Conservation (phyloP, 305 asterid genomes). For the Ruellia speciosa region DNA sequence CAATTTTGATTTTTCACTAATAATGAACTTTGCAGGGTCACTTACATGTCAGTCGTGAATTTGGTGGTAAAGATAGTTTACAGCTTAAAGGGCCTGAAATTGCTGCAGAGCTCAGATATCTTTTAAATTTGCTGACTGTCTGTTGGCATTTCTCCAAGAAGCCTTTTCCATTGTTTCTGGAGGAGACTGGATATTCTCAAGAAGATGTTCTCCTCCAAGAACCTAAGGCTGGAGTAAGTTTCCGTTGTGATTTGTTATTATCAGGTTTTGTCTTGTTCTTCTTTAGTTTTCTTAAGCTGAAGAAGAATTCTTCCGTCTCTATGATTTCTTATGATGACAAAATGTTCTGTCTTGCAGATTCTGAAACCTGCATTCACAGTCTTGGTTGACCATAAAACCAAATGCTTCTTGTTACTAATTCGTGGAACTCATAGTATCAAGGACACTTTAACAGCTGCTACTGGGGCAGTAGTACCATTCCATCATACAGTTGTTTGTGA, state of each 20-base stretch:
- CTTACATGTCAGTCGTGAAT: slow-evolving; percentile 63
- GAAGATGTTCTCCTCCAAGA: slow-evolving; percentile 89
- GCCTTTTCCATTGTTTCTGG: slow-evolving; percentile 68
- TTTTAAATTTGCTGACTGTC: slow-evolving; percentile 64
- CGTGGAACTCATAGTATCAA: slow-evolving; percentile 97
- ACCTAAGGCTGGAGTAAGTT: slow-evolving; percentile 96
- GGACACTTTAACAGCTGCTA: slow-evolving; percentile 93
- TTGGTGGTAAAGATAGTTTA: slow-evolving; percentile 67
- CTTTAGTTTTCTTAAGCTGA: slow-evolving; percentile 5
- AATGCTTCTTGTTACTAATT: slow-evolving; percentile 57
- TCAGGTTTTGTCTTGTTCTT: not conserved
- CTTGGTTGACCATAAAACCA: slow-evolving; percentile 61
- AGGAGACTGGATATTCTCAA: slow-evolving; percentile 77
- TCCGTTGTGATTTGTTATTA: slow-evolving; percentile 7
- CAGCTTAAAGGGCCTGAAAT: slow-evolving; percentile 75
- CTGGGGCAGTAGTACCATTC: slow-evolving; percentile 97
- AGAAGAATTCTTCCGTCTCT: slow-evolving; percentile 5
- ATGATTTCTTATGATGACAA: slow-evolving; percentile 8
- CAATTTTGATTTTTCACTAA: not conserved
- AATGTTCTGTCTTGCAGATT: slow-evolving; percentile 47
- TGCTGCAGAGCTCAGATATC: slow-evolving; percentile 64
- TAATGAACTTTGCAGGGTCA: slow-evolving; percentile 52
- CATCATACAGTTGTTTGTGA: slow-evolving; percentile 85
- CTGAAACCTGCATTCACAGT: slow-evolving; percentile 89
- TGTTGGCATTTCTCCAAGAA: slow-evolving; percentile 98